Base-by-base conservation (phyloP, 495 filamentous ascomycete species). In the Tuber borchii region DNA sequence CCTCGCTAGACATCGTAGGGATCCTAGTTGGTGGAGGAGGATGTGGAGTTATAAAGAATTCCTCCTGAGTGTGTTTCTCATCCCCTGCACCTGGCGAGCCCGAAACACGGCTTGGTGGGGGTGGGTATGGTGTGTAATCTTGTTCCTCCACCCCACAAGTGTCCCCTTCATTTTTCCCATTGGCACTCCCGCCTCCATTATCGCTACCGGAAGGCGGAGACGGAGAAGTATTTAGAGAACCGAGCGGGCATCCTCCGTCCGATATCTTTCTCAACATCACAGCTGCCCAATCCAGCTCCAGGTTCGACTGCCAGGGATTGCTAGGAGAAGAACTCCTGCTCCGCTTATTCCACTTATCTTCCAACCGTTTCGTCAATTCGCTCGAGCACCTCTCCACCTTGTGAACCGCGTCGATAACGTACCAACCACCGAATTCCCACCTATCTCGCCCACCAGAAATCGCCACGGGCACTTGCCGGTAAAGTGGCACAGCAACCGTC, bases 311-410 rank as follows among this genome's bases (percentile, higher is more conserved):
- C 56, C 56, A 19, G 26, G 14, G 34, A 34, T 65, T 65, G 56
- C 56, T 65, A 34, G 26, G 56, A 65, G 56, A 65, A 65, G 56
- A 65, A 26, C 78, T 73, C 17, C 73, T 72, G 43, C 68, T 79
- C 77, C 77, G 72, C 16, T 77, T 77, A 39, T 46, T 77, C 78
- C 78, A 79, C 45, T 79, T 79, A 34, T 73, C 77, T 44, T 79
- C 78, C 31, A 79, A 44, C 39, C 73, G 78, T 20, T 45, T 45
- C 42, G 70, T 68, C 43, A 79, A 74, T 39, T 79, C 78, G 26
- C 73, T 46, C 20, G 51, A 70, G 70, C 42, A 71, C 72, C 69
- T 73, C 44, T 79, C 78, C 34, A 79, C 70, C 71, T 72, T 70
- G 39, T 76, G 78, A 34, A 79, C 78, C 9, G 75, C 71, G 22